Percentiles rank a stretch among this genome's conserved stretches.
Evolutionary conservation across 257 asterid species (phyloP).

Genomic region (Ehretia macrophylla): DNA sequence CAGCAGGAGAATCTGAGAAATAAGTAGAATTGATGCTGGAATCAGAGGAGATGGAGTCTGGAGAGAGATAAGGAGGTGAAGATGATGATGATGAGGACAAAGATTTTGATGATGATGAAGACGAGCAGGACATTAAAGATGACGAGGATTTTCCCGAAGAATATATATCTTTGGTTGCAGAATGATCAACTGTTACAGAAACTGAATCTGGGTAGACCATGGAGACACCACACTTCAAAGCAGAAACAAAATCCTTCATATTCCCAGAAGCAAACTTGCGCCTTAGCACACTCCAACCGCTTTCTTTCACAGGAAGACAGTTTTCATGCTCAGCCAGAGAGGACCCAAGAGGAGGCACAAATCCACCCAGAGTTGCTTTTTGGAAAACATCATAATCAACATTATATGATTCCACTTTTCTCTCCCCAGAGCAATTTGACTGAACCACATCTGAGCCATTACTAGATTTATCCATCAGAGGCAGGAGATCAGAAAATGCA

Average conservation of each 20-base stretch:
- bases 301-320: conserved; percentile 37
- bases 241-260: conserved; percentile 41
- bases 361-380: conserved; percentile 42
- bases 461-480: conserved; percentile 29
- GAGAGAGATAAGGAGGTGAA: conserved; percentile 14
- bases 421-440: conserved; percentile 24
- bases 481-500: conserved; percentile 39
- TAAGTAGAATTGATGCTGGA: background rate
- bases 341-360: conserved; percentile 40
- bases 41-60: conserved; percentile 20
- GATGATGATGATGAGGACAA: conserved; percentile 24
- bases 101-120: too few relatives aligned
- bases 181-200: background rate
- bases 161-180: conserved; percentile 7
- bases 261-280: conserved; percentile 32
- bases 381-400: conserved; percentile 41
- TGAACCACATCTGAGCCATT: conserved; percentile 16
- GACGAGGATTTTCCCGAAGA: conserved; percentile 11
- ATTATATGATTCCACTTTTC: conserved; percentile 30
- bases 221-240: conserved; percentile 27
- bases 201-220: conserved; percentile 39
- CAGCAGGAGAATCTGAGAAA: conserved; percentile 30
- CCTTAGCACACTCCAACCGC: conserved; percentile 40
- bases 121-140: background rate
- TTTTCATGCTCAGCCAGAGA: conserved; percentile 38